Conservation (phyloP, 169 alveolate species). For the Neospora caninum region DNA sequence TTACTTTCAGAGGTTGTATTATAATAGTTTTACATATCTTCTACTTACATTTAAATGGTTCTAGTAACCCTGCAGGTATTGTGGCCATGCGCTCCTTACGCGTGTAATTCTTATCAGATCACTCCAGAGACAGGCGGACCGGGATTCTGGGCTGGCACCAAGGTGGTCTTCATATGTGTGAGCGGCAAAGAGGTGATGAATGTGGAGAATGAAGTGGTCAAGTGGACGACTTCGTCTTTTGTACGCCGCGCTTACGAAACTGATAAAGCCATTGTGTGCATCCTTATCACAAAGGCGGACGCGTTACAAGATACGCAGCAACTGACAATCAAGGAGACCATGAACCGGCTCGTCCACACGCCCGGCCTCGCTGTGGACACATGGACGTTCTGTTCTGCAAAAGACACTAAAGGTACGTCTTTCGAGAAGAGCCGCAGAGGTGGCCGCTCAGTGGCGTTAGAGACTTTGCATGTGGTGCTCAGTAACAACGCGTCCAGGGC, state of each 20-base stretch:
- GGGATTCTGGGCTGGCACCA: conserved; percentile 24
- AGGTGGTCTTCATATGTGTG: neutral
- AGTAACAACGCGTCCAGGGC: too few relatives aligned
- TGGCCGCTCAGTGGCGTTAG: too few relatives aligned
- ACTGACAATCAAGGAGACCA: neutral
- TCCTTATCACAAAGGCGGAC: conserved; percentile 31
- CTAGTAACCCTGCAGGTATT: too few relatives aligned
- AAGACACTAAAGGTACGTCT: neutral
- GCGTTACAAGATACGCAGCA: neutral
- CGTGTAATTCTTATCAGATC: neutral
- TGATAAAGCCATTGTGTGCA: conserved; percentile 20
- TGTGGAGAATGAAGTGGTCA: neutral
- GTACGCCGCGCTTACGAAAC: conserved; percentile 15
- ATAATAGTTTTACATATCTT: too few relatives aligned
- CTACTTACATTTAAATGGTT: too few relatives aligned
- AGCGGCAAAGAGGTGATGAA: neutral
- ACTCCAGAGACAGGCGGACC: conserved; percentile 37
- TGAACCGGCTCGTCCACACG: neutral
- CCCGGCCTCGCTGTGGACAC: conserved; percentile 32
- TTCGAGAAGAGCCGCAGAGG: too few relatives aligned
- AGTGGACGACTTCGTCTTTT: neutral
- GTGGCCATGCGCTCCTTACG: too few relatives aligned
- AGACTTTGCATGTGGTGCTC: too few relatives aligned
- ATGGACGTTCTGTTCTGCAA: conserved; percentile 34
- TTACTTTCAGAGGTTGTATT: too few relatives aligned